A percentile compares a stretch with the other conserved stretches of the same genome.
Evolutionary conservation across 768 basidiomycete species (phyloP).

Genomic region (Suillus lakei): DNA sequence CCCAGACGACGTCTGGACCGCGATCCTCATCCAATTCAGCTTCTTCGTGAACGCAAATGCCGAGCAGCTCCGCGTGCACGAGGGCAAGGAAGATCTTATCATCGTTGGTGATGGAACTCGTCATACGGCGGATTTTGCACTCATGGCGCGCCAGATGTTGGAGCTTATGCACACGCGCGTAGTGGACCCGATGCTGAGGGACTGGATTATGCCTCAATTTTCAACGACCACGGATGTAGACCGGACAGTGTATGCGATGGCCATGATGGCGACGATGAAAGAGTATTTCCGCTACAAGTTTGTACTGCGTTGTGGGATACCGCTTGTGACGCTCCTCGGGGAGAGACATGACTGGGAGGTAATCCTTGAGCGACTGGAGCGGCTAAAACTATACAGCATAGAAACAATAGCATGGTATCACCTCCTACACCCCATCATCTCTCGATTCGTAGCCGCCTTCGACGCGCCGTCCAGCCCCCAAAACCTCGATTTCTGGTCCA

Average conservation of each 20-base stretch:
- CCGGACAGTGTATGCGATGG: constrained; percentile 26
- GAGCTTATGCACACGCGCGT: constrained; percentile 28
- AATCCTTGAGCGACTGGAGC: constrained; percentile 25
- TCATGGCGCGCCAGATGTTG: constrained; percentile 29
- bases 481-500: constrained; percentile 45
- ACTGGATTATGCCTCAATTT: constrained; percentile 35
- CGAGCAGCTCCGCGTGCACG: constrained; percentile 36
- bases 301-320: constrained; percentile 18
- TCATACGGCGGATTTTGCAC: constrained; percentile 33
- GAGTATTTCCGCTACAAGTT: constrained; percentile 23
- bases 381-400: constrained; percentile 23
- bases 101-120: constrained; percentile 15
- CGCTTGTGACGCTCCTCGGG: constrained; percentile 27
- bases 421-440: constrained; percentile 33
- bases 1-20: constrained; percentile 50
- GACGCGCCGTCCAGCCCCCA: constrained; percentile 26
- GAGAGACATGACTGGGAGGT: constrained; percentile 26
- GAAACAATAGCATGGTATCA: constrained; percentile 23
- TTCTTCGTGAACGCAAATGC: constrained; percentile 36
- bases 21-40: constrained; percentile 44
- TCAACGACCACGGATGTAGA: constrained; percentile 35
- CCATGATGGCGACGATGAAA: constrained; percentile 35
- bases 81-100: constrained; percentile 34
- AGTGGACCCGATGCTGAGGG: constrained; percentile 25
- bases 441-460: constrained; percentile 31